These are phyloP conservation scores for Chlamydomonas asymmetrica DNA, from an alignment of 139 green algal genomes.

Conservation along the genomic window DNA sequence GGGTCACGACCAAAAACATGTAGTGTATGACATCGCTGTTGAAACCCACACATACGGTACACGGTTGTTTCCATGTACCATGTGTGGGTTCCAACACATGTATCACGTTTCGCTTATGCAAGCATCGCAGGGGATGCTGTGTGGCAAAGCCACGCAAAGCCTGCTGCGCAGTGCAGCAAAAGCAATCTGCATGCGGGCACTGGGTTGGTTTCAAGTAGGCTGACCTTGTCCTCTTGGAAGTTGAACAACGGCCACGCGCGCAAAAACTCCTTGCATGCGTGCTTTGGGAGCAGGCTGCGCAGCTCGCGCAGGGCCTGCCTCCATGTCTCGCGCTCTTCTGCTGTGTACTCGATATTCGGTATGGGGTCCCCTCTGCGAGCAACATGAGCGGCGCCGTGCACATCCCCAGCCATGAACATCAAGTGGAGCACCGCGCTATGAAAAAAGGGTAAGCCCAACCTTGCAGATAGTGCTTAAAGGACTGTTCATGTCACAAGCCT, in stretches of 20 bases:
- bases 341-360: slow-evolving; percentile 70
- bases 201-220: neutral
- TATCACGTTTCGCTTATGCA: too few species aligned
- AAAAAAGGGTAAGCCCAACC: too few species aligned
- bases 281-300: slow-evolving; percentile 59
- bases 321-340: slow-evolving; percentile 77
- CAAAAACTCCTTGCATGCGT: slow-evolving; percentile 77
- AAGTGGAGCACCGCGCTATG: too few species aligned
- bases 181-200: neutral
- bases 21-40: neutral
- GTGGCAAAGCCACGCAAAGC: neutral
- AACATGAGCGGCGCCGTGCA: too few species aligned
- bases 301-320: slow-evolving; percentile 66
- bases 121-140: neutral
- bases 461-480: too few species aligned
- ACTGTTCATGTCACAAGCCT: neutral
- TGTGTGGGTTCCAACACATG: too few species aligned
- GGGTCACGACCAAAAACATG: neutral
- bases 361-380: slow-evolving; percentile 75
- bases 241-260: slow-evolving; percentile 57
- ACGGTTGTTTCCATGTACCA: too few species aligned
- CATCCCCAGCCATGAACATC: too few species aligned
- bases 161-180: neutral
- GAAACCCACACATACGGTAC: too few species aligned
- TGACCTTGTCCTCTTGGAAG: slow-evolving; percentile 57